Base-by-base conservation (phyloP, 768 basidiomycete species). In the Mycena galopus region DNA sequence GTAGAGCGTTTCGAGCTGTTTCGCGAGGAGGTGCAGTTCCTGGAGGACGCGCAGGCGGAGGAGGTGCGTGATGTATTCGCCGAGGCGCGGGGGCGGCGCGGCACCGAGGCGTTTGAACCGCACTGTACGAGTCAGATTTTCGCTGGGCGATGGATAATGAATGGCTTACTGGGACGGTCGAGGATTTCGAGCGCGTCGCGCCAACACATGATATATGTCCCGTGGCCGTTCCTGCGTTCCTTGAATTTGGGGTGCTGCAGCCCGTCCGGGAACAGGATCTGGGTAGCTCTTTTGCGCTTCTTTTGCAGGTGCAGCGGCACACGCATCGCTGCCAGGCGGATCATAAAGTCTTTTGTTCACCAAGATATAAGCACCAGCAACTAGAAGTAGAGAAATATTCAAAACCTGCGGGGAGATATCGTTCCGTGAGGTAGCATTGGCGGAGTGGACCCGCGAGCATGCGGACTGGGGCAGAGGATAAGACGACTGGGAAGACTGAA, bases 41-140 rank as follows among this genome's bases (percentile, higher is more conserved):
- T 95, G 94, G 2, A 96, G 82, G 16, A 94, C 87, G 21, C 94
- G 90, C 17, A 93, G 79, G 55, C 94, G 93, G 12, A 96, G 83
- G 27, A 91, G 84, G 76, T 94, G 91, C 2, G 84, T 83, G 39
- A 94, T 86, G 53, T 95, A 91, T 29, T 86, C 82, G 11, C 81
- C 79, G 21, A 93, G 80, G 37, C 86, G 82, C 17, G 87, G 79
- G 70, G 87, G 87, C 4, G 86, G 65, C 1, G 73, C 30, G 44
- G 76, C 75, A 1, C 81, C 75, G 19, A 82, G 37, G 42, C 82
- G 81, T 42, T 80, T 84, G 60, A 81, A 80, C 29, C 72, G 66
- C 2, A 76, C 78, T 72, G 75, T 21, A 8, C 55, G 30, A 35
- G 19, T 66, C 11, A 58, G 50, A 21, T 69, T 21, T 27, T 57